Percentiles rank a stretch among this genome's conserved stretches.
phyloP scores from a whole-genome alignment of 495 filamentous ascomycete species.

The Aspergillus funiculosus region DNA sequence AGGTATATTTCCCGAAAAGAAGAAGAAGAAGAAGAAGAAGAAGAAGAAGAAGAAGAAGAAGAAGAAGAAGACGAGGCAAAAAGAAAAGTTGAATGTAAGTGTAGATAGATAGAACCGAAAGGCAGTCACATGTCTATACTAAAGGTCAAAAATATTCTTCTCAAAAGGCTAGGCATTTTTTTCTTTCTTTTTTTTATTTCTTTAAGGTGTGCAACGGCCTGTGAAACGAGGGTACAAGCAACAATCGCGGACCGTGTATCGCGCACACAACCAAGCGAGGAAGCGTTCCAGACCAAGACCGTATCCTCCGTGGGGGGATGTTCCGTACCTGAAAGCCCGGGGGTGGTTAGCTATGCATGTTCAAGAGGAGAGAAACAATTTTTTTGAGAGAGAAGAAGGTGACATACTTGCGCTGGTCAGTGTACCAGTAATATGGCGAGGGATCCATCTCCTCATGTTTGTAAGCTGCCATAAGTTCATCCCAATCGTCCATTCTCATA shows the following conservation, averaged over 20 bases:
- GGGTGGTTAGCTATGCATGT: neutral
- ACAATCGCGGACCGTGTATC: constrained; percentile 84
- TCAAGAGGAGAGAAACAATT: neutral
- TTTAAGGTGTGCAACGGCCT: constrained; percentile 85
- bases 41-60: too few relatives aligned
- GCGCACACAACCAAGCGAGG: constrained; percentile 90
- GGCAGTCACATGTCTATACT: neutral
- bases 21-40: too few relatives aligned
- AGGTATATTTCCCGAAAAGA: too few relatives aligned
- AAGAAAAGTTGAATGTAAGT: neutral
- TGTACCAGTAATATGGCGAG: constrained; percentile 97
- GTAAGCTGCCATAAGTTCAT: constrained; percentile 89
- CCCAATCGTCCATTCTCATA: constrained; percentile 91
- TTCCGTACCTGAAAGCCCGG: constrained; percentile 69
- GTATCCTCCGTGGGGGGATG: constrained; percentile 90
- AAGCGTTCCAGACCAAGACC: constrained; percentile 94
- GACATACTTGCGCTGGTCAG: constrained; percentile 92
- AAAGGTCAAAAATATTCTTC: neutral
- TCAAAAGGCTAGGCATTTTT: too few relatives aligned
- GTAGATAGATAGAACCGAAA: neutral
- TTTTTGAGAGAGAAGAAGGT: neutral
- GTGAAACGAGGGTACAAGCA: constrained; percentile 93
- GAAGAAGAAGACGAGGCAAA: neutral
- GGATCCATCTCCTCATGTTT: constrained; percentile 79
- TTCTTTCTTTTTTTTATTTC: too few relatives aligned